phyloP scores from a whole-genome alignment of 106 monocot species.

The Dendrobium chrysotoxum region DNA sequence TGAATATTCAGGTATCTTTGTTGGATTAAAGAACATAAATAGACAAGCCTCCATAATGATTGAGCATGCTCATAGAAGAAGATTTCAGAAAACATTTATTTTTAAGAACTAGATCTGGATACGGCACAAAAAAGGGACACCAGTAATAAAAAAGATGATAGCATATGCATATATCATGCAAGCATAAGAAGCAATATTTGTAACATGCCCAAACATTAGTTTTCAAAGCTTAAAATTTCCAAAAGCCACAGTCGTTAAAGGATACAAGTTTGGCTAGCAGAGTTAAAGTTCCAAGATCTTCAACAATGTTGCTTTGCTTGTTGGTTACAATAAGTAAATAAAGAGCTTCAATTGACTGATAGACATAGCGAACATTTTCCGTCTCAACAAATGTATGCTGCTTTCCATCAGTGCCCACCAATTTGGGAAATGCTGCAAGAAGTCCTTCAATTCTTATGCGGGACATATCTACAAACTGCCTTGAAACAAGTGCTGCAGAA shows the following conservation, averaged over 20 bases:
- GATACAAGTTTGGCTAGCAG: slow-evolving; percentile 89
- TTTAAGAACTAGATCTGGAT: too few species aligned
- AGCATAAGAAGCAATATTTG: too few species aligned
- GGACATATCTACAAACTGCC: slow-evolving; percentile 95
- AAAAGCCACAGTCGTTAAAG: slow-evolving; percentile 4
- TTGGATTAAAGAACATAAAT: slow-evolving; percentile 26
- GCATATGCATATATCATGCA: too few species aligned
- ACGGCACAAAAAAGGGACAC: too few species aligned
- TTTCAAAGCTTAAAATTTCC: not conserved
- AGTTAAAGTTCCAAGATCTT: slow-evolving; percentile 79
- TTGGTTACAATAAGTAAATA: slow-evolving; percentile 89
- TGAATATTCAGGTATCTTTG: slow-evolving; percentile 90
- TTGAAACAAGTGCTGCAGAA: slow-evolving; percentile 86
- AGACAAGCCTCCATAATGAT: not conserved
- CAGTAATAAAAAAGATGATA: too few species aligned
- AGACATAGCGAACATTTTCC: slow-evolving; percentile 98
- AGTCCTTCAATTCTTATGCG: slow-evolving; percentile 96
- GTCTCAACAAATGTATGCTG: slow-evolving; percentile 98
- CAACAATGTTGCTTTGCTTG: slow-evolving; percentile 97
- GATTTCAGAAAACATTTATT: too few species aligned
- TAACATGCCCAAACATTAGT: too few species aligned
- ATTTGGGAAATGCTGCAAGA: slow-evolving; percentile 94
- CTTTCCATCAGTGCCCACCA: slow-evolving; percentile 89
- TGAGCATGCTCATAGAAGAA: too few species aligned
- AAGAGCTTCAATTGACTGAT: slow-evolving; percentile 81